These are phyloP conservation scores for Salix viminalis DNA, from an alignment of 345 rosid genomes.

Conservation along the genomic window DNA sequence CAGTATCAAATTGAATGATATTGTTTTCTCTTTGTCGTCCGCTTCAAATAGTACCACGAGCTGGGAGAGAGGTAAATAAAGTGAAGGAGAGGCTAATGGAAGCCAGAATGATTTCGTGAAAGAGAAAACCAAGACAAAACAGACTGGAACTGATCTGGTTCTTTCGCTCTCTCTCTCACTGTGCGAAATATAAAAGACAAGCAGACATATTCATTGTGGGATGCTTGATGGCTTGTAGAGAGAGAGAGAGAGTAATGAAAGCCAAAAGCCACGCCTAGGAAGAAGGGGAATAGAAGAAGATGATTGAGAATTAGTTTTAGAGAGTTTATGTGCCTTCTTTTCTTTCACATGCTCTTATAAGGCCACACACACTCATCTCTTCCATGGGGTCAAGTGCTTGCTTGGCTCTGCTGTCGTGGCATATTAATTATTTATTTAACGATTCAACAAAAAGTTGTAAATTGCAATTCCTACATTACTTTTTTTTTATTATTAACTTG, in stretches of 20 bases:
- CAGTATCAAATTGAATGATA: conserved; percentile 33
- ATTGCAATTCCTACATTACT: not conserved
- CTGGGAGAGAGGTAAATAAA: conserved; percentile 19
- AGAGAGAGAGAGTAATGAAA: conserved; percentile 41
- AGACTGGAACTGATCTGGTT: conserved; percentile 19
- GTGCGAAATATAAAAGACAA: conserved; percentile 8
- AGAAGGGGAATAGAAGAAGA: conserved; percentile 12
- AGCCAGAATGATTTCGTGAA: conserved; percentile 14
- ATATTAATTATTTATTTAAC: conserved; percentile 8
- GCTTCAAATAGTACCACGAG: conserved; percentile 27
- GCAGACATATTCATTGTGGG: conserved; percentile 41
- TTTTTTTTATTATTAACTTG: too few species aligned
- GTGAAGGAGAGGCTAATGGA: conserved; percentile 19
- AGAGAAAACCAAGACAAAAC: conserved; percentile 25
- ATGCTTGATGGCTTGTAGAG: conserved; percentile 23
- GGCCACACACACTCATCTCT: conserved; percentile 11
- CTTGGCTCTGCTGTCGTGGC: conserved; percentile 33
- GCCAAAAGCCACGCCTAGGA: conserved; percentile 55
- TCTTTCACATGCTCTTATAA: conserved; percentile 32
- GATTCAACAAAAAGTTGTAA: not conserved
- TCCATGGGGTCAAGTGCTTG: conserved; percentile 27
- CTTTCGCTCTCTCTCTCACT: not conserved
- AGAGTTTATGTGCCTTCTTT: conserved; percentile 4
- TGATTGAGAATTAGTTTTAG: conserved; percentile 10
- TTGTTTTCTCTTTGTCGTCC: conserved; percentile 25